Evolutionary conservation across 2,329 filamentous ascomycete species (phyloP), one percentile per base, ranked within the genome.

Genomic region (Xylariaceae sp.): DNA sequence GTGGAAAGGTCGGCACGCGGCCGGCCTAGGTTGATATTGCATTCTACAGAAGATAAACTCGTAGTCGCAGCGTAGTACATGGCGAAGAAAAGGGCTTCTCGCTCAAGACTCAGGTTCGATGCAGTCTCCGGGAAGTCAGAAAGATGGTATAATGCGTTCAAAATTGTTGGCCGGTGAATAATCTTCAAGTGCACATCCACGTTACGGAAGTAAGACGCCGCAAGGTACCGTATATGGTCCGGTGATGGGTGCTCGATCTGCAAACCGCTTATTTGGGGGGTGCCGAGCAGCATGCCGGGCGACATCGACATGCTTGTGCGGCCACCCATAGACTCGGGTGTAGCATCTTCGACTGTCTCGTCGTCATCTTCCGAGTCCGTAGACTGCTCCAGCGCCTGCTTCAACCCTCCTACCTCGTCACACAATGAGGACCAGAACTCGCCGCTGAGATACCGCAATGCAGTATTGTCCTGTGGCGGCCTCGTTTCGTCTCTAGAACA

Each of bases 341-440:
- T 60, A 3, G 52, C 50, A 21, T 42, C 61, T 35, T 66, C 36
- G 6, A 69, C 68, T 16, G 63, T 71, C n/a, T 70, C 63, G 1
- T 67, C 67, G 4, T 72, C 66, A 4, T 74, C 69, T 4, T 73
- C 70, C 8, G 68, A 70, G 9, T 76, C 73, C 6, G 74, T 75
- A 0, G 74, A 69, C 58, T 77, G 71, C 44, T 77, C 75, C 37
- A 78, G 63, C 3, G 73, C 72, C 42, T 76, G 73, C 50, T 70
- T 72, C 60, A 78, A 69, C 7, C 76, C 76, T 52, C 75, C 75
- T 10, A 78, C 75, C 61, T 78, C 76, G 15, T 69, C 62, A 35
- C 72, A 76, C 3, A 78, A 65, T 32, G 73, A 73, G 1, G 70
- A 65, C 75, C 75, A 78, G 58, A 78, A 78, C 40, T 77, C 72